These are phyloP conservation scores for Ogataea pini DNA, from an alignment of 805 yeast genomes.

Conservation along the genomic window DNA sequence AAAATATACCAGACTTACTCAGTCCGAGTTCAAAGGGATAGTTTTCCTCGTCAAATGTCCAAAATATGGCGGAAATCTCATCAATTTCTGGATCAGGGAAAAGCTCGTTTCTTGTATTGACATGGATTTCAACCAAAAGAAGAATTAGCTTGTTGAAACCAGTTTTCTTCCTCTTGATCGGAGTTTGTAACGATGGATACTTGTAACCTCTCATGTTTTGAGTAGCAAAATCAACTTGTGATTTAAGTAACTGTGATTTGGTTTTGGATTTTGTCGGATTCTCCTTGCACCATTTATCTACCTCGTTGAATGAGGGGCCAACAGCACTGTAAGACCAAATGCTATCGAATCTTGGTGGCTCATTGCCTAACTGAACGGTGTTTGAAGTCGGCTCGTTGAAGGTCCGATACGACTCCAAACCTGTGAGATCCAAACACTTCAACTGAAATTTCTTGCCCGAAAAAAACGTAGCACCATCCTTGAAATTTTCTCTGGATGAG, in stretches of 20 bases:
- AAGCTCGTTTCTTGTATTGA: conserved; percentile 48
- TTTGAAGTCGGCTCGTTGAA: conserved; percentile 8
- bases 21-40: conserved; percentile 37
- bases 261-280: conserved; percentile 19
- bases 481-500: conserved; percentile 52
- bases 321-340: conserved; percentile 47
- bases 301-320: conserved; percentile 50
- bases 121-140: conserved; percentile 70
- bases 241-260: conserved; percentile 29
- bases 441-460: conserved; percentile 66
- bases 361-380: not conserved
- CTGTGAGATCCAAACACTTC: conserved; percentile 38
- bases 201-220: conserved; percentile 43
- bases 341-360: conserved; percentile 7
- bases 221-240: conserved; percentile 56
- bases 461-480: conserved; percentile 54
- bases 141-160: conserved; percentile 51
- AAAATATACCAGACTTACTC: conserved; percentile 40
- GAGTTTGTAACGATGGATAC: conserved; percentile 34
- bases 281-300: conserved; percentile 38
- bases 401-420: conserved; percentile 19
- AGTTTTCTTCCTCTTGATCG: conserved; percentile 35
- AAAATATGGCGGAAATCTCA: conserved; percentile 58
- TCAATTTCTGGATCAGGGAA: conserved; percentile 70
- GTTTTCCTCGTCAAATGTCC: conserved; percentile 54